phyloP scores from a whole-genome alignment of 495 filamentous ascomycete genomes.

The Neurospora sp. region DNA sequence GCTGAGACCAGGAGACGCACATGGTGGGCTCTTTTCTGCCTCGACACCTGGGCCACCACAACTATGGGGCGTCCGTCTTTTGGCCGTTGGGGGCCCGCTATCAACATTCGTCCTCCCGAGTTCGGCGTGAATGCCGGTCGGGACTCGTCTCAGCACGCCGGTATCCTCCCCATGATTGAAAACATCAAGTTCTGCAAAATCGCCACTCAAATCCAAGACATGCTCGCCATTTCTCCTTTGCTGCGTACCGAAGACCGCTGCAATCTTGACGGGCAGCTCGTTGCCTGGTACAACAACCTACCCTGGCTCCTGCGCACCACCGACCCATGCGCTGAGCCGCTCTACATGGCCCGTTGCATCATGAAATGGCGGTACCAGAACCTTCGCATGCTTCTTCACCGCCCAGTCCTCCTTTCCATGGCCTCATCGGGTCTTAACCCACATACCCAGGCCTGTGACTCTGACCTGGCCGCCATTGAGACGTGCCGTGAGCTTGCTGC shows the following conservation, averaged over 20 bases:
- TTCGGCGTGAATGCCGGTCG: slow-evolving; percentile 34
- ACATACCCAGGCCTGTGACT: slow-evolving; percentile 49
- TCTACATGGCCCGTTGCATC: slow-evolving; percentile 58
- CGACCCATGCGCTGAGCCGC: slow-evolving; percentile 58
- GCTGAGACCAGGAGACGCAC: slow-evolving; percentile 58
- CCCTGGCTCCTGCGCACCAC: slow-evolving; percentile 60
- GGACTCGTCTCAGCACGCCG: slow-evolving; percentile 48
- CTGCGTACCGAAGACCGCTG: slow-evolving; percentile 54
- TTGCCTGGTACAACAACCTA: slow-evolving; percentile 61
- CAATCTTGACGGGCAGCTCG: slow-evolving; percentile 55
- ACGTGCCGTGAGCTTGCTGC: slow-evolving; percentile 60
- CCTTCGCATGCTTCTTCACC: slow-evolving; percentile 68
- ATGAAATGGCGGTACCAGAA: slow-evolving; percentile 80
- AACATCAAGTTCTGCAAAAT: slow-evolving; percentile 76
- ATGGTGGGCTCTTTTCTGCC: slow-evolving; percentile 73
- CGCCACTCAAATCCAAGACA: slow-evolving; percentile 65
- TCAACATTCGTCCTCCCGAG: slow-evolving; percentile 61
- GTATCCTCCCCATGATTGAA: slow-evolving; percentile 61
- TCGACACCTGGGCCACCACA: slow-evolving; percentile 70
- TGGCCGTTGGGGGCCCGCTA: slow-evolving; percentile 61
- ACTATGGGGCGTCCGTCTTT: slow-evolving; percentile 70
- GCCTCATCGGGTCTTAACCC: slow-evolving; percentile 53
- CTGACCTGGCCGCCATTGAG: slow-evolving; percentile 56
- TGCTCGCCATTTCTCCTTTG: slow-evolving; percentile 57
- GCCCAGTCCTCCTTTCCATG: slow-evolving; percentile 60